Conservation (phyloP, 306 rosid species). For the Fragaria ananassa region DNA sequence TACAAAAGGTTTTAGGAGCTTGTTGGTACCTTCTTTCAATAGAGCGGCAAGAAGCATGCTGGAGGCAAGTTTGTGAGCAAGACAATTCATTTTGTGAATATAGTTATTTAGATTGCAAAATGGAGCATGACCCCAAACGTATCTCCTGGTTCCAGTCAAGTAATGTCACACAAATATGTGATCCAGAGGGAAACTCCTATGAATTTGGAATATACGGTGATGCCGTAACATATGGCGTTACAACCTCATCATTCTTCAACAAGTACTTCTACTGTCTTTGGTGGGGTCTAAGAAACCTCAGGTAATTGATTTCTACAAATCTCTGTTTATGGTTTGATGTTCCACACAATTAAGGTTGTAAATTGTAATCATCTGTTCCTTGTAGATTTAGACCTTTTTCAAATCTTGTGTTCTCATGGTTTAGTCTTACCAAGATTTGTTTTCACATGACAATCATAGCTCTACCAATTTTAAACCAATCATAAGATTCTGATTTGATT, state of each 20-base stretch:
- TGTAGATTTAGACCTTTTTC: not conserved
- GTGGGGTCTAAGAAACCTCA: conserved; percentile 78
- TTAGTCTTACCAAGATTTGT: not conserved
- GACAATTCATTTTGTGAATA: conserved; percentile 42
- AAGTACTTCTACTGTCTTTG: conserved; percentile 73
- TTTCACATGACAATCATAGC: not conserved
- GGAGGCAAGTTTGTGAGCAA: conserved; percentile 61
- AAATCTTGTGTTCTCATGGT: not conserved
- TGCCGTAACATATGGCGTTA: conserved; percentile 57
- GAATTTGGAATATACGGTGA: conserved; percentile 80
- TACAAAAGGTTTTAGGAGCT: conserved; percentile 79
- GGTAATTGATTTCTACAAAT: conserved; percentile 36
- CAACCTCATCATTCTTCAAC: conserved; percentile 67
- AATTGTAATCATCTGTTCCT: not conserved
- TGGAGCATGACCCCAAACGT: conserved; percentile 36
- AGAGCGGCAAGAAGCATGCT: conserved; percentile 89
- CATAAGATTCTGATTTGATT: not conserved
- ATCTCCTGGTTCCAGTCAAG: conserved; percentile 57
- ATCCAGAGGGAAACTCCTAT: conserved; percentile 43
- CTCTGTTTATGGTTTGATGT: not conserved
- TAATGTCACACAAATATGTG: conserved; percentile 57
- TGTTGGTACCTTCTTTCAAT: conserved; percentile 86
- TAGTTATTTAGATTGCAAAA: conserved; percentile 61
- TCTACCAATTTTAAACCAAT: not conserved
- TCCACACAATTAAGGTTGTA: not conserved